phyloP scores from a whole-genome alignment of 257 asterid genomes.

The Nicotiana attenuata region DNA sequence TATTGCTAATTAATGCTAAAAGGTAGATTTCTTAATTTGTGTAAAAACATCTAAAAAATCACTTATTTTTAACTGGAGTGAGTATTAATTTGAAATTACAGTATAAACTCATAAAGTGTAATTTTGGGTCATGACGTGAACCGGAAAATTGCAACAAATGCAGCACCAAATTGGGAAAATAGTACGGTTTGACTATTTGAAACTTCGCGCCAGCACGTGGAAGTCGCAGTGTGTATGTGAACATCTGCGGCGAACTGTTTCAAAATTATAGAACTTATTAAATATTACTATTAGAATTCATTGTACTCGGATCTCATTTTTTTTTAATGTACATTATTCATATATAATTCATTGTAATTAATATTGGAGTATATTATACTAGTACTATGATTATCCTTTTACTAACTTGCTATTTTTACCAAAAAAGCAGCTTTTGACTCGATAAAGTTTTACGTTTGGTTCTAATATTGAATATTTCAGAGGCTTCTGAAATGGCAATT shows the following conservation, averaged over 20 bases:
- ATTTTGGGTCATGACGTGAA: no score
- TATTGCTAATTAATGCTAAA: no score
- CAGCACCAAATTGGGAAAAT: not conserved
- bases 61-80: no score
- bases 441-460: not conserved
- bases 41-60: no score
- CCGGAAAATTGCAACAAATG: not conserved
- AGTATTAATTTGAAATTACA: no score
- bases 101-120: no score
- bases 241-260: not conserved
- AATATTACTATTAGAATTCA: not conserved
- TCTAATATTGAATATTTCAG: not conserved
- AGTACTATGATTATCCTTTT: not conserved
- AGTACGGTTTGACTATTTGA: not conserved
- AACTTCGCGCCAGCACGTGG: slow-evolving; percentile 26
- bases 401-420: not conserved
- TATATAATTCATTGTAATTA: no score
- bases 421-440: not conserved
- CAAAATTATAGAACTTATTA: not conserved
- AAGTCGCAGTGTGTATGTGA: slow-evolving; percentile 2
- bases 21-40: no score
- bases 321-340: no score
- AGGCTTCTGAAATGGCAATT: not conserved
- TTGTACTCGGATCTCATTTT: not conserved
- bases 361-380: no score